A percentile compares a stretch with the other conserved stretches of the same genome.
Evolutionary conservation across 805 yeast genomes (phyloP).

Genomic region (Ogataea methanolica): DNA sequence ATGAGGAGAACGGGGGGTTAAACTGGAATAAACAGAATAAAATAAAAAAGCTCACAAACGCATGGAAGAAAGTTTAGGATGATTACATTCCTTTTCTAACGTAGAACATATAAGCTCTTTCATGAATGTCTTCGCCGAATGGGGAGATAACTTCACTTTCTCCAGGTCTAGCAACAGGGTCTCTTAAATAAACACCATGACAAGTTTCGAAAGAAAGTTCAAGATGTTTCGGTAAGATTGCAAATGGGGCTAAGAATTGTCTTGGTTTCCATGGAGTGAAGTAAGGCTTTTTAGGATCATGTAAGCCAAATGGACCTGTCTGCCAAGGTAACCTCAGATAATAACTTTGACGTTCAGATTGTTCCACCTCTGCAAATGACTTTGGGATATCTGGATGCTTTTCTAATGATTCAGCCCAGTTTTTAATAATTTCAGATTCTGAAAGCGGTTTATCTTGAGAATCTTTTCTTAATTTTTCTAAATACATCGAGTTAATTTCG

Average conservation of each 20-base stretch:
- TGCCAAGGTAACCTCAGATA: slow-evolving; percentile 79
- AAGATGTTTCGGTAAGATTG: slow-evolving; percentile 85
- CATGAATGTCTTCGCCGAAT: slow-evolving; percentile 73
- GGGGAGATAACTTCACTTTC: slow-evolving; percentile 95
- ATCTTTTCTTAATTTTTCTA: slow-evolving; percentile 29
- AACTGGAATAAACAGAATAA: neutral
- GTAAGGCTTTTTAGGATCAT: slow-evolving; percentile 71
- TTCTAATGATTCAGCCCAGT: slow-evolving; percentile 45
- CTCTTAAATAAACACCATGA: slow-evolving; percentile 94
- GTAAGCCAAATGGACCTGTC: slow-evolving; percentile 70
- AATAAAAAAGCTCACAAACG: neutral
- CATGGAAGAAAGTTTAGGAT: slow-evolving; percentile 1
- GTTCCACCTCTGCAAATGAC: slow-evolving; percentile 23
- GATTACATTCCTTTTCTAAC: slow-evolving; percentile 56
- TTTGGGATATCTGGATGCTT: slow-evolving; percentile 38
- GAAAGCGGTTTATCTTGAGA: slow-evolving; percentile 21
- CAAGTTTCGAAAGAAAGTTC: slow-evolving; percentile 89
- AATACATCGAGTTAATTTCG: slow-evolving; percentile 29
- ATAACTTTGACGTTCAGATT: slow-evolving; percentile 25
- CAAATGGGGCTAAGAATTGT: slow-evolving; percentile 88
- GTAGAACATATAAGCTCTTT: slow-evolving; percentile 94
- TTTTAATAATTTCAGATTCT: slow-evolving; percentile 24
- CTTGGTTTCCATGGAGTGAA: slow-evolving; percentile 98
- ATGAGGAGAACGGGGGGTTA: no score
- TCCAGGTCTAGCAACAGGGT: slow-evolving; percentile 96